Conservation (phyloP, 2,329 filamentous ascomycete genomes). For the Cryphonectria carpinicola region DNA sequence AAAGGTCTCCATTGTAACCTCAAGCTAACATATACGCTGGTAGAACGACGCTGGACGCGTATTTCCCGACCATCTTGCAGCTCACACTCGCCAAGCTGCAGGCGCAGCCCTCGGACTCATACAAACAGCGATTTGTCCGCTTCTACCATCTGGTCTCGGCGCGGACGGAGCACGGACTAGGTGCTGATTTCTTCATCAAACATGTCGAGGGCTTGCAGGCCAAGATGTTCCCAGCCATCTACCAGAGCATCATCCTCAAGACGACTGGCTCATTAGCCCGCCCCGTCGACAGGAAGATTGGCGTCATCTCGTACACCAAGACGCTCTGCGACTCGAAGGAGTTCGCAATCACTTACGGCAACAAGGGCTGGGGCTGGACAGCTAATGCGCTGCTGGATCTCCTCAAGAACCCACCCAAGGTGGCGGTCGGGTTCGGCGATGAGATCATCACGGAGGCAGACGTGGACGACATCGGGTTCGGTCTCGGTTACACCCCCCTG, state of each 20-base stretch:
- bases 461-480: constrained; percentile 93
- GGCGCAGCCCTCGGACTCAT: constrained; percentile 71
- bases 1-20: not conserved
- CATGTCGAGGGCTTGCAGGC: constrained; percentile 82
- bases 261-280: constrained; percentile 87
- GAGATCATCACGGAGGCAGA: constrained; percentile 85
- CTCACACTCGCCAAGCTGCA: constrained; percentile 80
- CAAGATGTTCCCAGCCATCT: constrained; percentile 81
- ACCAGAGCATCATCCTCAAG: constrained; percentile 83
- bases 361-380: constrained; percentile 89
- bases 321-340: constrained; percentile 83
- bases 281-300: constrained; percentile 89
- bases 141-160: constrained; percentile 94
- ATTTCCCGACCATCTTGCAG: constrained; percentile 78
- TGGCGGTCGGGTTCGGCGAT: constrained; percentile 67
- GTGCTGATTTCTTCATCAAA: constrained; percentile 88
- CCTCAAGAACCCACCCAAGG: constrained; percentile 80
- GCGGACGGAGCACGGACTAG: constrained; percentile 76
- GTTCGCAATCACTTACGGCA: constrained; percentile 75
- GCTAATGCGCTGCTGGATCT: constrained; percentile 88
- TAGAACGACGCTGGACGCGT: constrained; percentile 69
- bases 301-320: constrained; percentile 91
- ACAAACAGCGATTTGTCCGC: constrained; percentile 84
- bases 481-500: constrained; percentile 89
- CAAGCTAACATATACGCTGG: constrained; percentile 15